Base-by-base conservation (phyloP, 169 alveolate genomes). In the Toxoplasma gondii region DNA sequence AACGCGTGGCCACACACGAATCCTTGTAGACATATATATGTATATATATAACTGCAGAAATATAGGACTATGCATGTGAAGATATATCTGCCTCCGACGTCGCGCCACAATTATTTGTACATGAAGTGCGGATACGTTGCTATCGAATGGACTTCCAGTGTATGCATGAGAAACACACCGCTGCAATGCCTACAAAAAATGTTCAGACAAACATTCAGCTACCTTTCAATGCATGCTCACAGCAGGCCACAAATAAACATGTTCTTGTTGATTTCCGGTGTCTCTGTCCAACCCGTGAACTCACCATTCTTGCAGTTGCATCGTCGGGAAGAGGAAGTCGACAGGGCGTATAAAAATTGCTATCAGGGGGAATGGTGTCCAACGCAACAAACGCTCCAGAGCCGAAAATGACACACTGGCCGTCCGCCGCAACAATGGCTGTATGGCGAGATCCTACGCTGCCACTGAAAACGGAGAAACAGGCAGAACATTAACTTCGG, bases 311-410 rank as follows among this genome's bases (percentile, higher is more conserved):
- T 1, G 94, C 95, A 44, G 80, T 74, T n/a, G 64, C 39, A 0
- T 38, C 45, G 41, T 78, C 9, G 34, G 88, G 92, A 43, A 88
- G 44, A 34, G 96, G 94, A 9, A 94, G 93, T 54, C 69, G 90
- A 27, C 90, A 49, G 58, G 96, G 96, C n/a, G 92, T 91, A 88
- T 91, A 94, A n/a, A 93, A 91, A 58, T 94, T 92, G 92, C 94
- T 80, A 43, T 87, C 96, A 29, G 91, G 93, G 45, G 90, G 91
- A 9, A 91, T 53, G 22, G 93, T 91, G 38, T 93, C 92, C 19
- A 94, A 90, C 0, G 92, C 92, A 24, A 94, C 96, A 44, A 88
- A 94, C 41, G 90, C 93, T 36, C 83, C 69, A 0, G 96, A 94
- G 12, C 96, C 96, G 94, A 94, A 94, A 84, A 94, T 83, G 45